phyloP scores from a whole-genome alignment of 129 eudicot genomes.

The Dittrichia graveolens region DNA sequence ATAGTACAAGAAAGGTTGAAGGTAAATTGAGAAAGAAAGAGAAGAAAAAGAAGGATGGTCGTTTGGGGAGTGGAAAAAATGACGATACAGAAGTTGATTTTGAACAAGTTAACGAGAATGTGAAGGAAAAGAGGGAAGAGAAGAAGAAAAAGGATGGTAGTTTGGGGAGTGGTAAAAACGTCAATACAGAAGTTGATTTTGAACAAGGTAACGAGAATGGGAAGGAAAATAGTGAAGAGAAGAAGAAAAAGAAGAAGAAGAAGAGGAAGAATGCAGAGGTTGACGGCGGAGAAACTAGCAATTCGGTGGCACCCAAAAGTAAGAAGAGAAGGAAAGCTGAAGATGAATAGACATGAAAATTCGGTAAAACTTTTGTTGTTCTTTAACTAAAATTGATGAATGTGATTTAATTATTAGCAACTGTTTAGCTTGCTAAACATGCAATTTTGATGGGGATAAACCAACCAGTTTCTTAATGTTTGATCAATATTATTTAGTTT shows the following conservation, averaged over 20 bases:
- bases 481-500: slow-evolving; percentile 15
- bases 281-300: slow-evolving; percentile 25
- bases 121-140: slow-evolving; percentile 29
- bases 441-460: slow-evolving; percentile 34
- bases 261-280: slow-evolving; percentile 38
- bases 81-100: not conserved
- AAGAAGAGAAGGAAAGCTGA: slow-evolving; percentile 39
- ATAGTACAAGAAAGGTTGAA: slow-evolving; percentile 1
- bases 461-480: not conserved
- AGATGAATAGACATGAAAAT: slow-evolving; percentile 14
- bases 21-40: slow-evolving; percentile 28
- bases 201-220: slow-evolving; percentile 7
- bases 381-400: slow-evolving; percentile 6
- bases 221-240: slow-evolving; percentile 28
- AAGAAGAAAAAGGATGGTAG: slow-evolving; percentile 32
- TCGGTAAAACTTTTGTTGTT: slow-evolving; percentile 28
- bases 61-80: slow-evolving; percentile 27
- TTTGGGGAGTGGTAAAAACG: slow-evolving; percentile 27
- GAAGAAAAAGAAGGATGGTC: slow-evolving; percentile 31
- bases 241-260: slow-evolving; percentile 33
- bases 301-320: slow-evolving; percentile 9
- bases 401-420: slow-evolving; percentile 10
- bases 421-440: slow-evolving; percentile 17
- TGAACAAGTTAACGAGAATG: slow-evolving; percentile 1
- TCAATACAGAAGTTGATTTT: not conserved